Evolutionary conservation across 2,329 filamentous ascomycete genomes (phyloP).

Genomic region (Tolypocladium guangdongense): DNA sequence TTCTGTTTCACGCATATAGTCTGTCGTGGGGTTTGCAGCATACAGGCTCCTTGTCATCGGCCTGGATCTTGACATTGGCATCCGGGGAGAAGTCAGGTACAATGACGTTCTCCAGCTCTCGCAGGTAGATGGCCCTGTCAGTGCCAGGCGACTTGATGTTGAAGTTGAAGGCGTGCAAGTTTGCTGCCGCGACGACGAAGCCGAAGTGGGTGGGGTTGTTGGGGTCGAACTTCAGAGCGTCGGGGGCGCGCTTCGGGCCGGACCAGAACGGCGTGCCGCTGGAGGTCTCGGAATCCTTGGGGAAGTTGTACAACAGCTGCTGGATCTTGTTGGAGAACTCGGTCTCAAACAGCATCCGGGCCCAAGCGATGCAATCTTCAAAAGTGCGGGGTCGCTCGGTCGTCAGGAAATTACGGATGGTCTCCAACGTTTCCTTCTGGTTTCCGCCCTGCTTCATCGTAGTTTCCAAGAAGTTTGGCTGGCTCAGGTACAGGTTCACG

Average conservation of each 20-base stretch:
- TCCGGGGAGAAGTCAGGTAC: slow-evolving; percentile 91
- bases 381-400: slow-evolving; percentile 86
- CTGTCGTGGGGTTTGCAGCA: slow-evolving; percentile 14
- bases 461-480: slow-evolving; percentile 79
- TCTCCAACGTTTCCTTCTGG: slow-evolving; percentile 88
- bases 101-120: slow-evolving; percentile 83
- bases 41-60: slow-evolving; percentile 82
- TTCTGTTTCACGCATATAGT: background rate
- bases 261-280: slow-evolving; percentile 94
- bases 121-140: slow-evolving; percentile 60
- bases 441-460: slow-evolving; percentile 89
- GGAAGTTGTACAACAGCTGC: slow-evolving; percentile 93
- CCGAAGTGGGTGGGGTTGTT: slow-evolving; percentile 77
- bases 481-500: slow-evolving; percentile 85
- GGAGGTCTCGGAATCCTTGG: slow-evolving; percentile 82
- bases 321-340: slow-evolving; percentile 96
- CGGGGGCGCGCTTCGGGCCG: slow-evolving; percentile 91
- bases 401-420: slow-evolving; percentile 79
- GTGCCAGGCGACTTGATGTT: slow-evolving; percentile 74
- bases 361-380: slow-evolving; percentile 96
- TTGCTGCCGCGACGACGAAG: slow-evolving; percentile 80
- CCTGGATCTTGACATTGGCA: slow-evolving; percentile 89
- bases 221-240: slow-evolving; percentile 78
- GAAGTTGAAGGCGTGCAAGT: slow-evolving; percentile 96
- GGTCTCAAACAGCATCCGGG: slow-evolving; percentile 84